These are phyloP conservation scores for Collybia nuda DNA, from an alignment of 768 basidiomycete genomes.

Conservation along the genomic window DNA sequence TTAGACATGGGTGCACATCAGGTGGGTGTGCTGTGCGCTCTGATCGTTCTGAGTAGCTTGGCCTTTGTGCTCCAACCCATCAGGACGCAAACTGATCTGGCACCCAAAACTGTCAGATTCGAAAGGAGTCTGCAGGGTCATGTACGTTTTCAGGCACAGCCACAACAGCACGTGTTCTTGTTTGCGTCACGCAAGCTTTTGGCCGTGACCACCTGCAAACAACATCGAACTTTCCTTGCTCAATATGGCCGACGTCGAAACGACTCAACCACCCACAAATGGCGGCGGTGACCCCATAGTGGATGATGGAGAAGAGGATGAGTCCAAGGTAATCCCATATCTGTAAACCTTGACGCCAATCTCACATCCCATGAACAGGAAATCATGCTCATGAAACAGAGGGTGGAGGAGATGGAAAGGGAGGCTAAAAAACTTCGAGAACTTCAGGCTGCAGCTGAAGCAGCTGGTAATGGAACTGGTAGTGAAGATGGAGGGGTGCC, in stretches of 20 bases:
- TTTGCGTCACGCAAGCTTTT: slow-evolving; percentile 17
- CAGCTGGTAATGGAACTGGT: slow-evolving; percentile 47
- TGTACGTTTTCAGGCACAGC: slow-evolving; percentile 3
- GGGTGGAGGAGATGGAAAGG: slow-evolving; percentile 91
- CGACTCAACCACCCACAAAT: slow-evolving; percentile 37
- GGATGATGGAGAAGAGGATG: slow-evolving; percentile 64
- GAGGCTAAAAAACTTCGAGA: slow-evolving; percentile 88
- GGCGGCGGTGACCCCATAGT: slow-evolving; percentile 35
- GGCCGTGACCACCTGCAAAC: slow-evolving; percentile 8
- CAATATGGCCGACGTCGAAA: slow-evolving; percentile 53
- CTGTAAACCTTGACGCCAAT: slow-evolving; percentile 10
- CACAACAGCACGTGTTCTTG: slow-evolving; percentile 18
- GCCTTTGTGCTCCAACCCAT: slow-evolving; percentile 6
- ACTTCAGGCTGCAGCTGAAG: slow-evolving; percentile 76
- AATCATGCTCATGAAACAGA: slow-evolving; percentile 87
- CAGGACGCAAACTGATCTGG: not conserved
- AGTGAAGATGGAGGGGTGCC: slow-evolving; percentile 45
- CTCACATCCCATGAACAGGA: slow-evolving; percentile 49
- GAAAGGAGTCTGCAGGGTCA: not conserved
- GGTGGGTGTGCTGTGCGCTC: slow-evolving; percentile 5
- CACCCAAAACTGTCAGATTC: not conserved
- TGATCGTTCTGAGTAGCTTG: slow-evolving; percentile 7
- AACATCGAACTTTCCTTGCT: slow-evolving; percentile 13
- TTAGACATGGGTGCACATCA: slow-evolving; percentile 1
- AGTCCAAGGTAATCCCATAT: slow-evolving; percentile 48